Base-by-base conservation (phyloP, 495 filamentous ascomycete species). In the Apodospora peruviana region DNA sequence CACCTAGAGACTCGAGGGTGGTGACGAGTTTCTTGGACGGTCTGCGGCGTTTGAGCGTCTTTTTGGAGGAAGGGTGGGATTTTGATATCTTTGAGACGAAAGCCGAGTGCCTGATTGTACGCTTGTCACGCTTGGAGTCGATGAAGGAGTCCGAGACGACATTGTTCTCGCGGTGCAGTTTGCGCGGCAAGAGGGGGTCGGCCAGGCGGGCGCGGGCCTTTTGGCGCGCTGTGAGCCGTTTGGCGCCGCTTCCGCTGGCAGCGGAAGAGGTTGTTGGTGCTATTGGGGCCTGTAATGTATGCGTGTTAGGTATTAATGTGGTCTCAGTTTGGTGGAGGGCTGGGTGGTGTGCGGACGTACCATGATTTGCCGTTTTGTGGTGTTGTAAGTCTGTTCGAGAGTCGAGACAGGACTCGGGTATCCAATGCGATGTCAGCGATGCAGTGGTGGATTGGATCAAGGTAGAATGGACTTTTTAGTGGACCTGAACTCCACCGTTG, bases 51-150 rank as follows among this genome's bases (percentile, higher is more conserved):
- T 84, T 84, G 21, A 20, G 14, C 18, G 10, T 42, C 19, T 19
- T 18, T 22, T 67, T 62, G 37, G 54, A 40, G 25, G 53, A 45
- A n/a, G 40, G n/a, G 56, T 23, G 60, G 5, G 76, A 56, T 56
- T 91, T 91, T 52, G 82, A 73, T 53, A 96, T 85, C 43, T 82
- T 83, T 8, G 79, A 81, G 22, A 95, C 67, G 60, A 95, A 86
- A 22, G 80, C 62, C 4, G 84, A 80, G 70, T 85, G 86, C 57
- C 88, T 90, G 58, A 91, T 85, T 23, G 66, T 61, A 10, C 81
- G 86, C 67, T 90, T 93, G 68, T 89, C 85, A 58, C 76, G 81
- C 65, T 95, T 95, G 44, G 76, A 75, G 52, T 76, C 78, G 44
- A 78, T 71, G 64, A 86, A 85, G 43, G 45, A 34, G 61, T 73